A percentile compares a stretch with the other conserved stretches of the same genome.
Conservation (phyloP, 2,329 filamentous ascomycete genomes). For the Tympanopsis confertula region DNA sequence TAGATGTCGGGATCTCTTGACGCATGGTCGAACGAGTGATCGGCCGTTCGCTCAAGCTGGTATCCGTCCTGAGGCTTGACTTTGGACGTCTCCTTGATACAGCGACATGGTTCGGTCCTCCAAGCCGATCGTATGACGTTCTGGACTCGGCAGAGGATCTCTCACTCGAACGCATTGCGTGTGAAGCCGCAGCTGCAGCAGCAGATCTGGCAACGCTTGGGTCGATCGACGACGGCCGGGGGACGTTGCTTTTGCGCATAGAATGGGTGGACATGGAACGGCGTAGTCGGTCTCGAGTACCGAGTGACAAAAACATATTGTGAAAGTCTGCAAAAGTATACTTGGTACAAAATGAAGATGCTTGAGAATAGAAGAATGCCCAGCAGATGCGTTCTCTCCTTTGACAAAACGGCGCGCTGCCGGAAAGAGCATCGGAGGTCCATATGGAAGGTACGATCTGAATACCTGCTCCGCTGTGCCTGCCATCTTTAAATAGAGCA, state of each 20-base stretch:
- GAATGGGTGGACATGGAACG: slow-evolving; percentile 24
- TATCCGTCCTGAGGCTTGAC: slow-evolving; percentile 1
- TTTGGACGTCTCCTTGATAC: slow-evolving; percentile 6
- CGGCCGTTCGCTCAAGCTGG: background rate
- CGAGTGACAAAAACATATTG: slow-evolving; percentile 11
- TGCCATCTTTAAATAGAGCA: too few relatives aligned
- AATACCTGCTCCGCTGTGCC: too few relatives aligned
- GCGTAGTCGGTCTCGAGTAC: slow-evolving; percentile 16
- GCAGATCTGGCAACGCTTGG: slow-evolving; percentile 16
- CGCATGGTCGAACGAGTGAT: background rate
- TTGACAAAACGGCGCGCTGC: too few relatives aligned
- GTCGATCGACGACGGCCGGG: slow-evolving; percentile 12
- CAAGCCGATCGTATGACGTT: slow-evolving; percentile 14
- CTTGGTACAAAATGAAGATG: too few relatives aligned
- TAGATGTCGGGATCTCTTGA: background rate
- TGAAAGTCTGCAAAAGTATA: too few relatives aligned
- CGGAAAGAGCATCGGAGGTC: too few relatives aligned
- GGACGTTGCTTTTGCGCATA: slow-evolving; percentile 15
- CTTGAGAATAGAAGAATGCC: too few relatives aligned
- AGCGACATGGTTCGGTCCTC: slow-evolving; percentile 9
- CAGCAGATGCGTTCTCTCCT: too few relatives aligned
- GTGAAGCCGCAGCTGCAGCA: slow-evolving; percentile 25
- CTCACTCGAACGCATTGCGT: slow-evolving; percentile 23
- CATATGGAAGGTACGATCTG: too few relatives aligned
- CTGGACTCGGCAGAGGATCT: slow-evolving; percentile 13